phyloP scores from a whole-genome alignment of 768 basidiomycete species.

The Hypholoma sublateritium region DNA sequence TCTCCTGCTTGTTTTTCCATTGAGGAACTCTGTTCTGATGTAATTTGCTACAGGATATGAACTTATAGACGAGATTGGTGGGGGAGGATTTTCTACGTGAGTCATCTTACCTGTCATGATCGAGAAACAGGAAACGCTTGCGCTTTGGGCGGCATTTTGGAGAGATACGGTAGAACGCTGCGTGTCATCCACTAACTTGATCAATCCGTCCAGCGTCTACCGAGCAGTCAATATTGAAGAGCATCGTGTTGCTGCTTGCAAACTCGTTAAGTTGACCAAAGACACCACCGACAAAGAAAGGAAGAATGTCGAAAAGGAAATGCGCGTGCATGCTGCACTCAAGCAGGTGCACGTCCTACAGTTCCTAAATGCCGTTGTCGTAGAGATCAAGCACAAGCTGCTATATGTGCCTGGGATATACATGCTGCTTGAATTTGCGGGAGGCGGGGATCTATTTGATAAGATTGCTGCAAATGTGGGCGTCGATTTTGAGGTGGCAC shows the following conservation, averaged over 20 bases:
- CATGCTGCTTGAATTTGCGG: constrained; percentile 90
- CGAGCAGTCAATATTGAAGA: constrained; percentile 71
- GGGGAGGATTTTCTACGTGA: constrained; percentile 88
- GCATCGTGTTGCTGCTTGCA: constrained; percentile 82
- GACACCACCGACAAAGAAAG: constrained; percentile 66
- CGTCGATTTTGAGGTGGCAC: constrained; percentile 82
- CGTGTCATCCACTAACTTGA: neutral
- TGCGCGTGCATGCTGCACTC: constrained; percentile 80
- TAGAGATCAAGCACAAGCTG: constrained; percentile 61
- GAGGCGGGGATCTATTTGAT: constrained; percentile 95
- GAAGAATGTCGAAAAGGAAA: constrained; percentile 88
- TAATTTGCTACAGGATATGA: constrained; percentile 52
- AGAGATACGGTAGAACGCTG: too few species aligned
- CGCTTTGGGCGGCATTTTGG: too few species aligned
- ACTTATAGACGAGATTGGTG: constrained; percentile 75
- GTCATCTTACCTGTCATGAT: constrained; percentile 21
- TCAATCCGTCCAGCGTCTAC: constrained; percentile 60
- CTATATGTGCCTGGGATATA: constrained; percentile 81
- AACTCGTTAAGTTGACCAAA: constrained; percentile 67
- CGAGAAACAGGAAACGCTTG: neutral
- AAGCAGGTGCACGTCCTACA: constrained; percentile 82
- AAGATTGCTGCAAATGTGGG: constrained; percentile 97
- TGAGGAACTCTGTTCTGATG: neutral
- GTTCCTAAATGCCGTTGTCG: constrained; percentile 75
- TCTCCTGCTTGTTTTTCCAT: neutral